Percentiles rank a stretch among this genome's conserved stretches.
phyloP scores from a whole-genome alignment of 2,329 filamentous ascomycete species.

The Botrytis byssoidea region DNA sequence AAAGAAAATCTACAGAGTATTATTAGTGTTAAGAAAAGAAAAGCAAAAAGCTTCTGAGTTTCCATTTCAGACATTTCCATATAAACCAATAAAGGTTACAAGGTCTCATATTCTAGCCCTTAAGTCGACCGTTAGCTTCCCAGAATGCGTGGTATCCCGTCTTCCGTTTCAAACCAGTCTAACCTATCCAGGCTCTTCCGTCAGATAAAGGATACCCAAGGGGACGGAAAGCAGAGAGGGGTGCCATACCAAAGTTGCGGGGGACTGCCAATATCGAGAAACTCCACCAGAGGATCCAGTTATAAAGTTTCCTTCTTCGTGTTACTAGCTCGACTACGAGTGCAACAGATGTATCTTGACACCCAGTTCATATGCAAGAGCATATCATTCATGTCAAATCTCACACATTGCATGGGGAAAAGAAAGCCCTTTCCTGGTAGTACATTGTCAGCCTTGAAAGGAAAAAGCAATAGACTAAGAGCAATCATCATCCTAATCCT shows the following conservation, averaged over 20 bases:
- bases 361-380: not conserved
- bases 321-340: not conserved
- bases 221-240: not conserved
- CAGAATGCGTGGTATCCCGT: not conserved
- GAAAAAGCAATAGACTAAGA: not conserved
- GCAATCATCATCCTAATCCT: not conserved
- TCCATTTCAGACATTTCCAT: not conserved
- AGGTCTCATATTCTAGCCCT: not conserved
- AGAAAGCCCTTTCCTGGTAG: not conserved
- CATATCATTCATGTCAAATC: slow-evolving; percentile 13
- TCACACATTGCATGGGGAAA: slow-evolving; percentile 8
- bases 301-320: slow-evolving; percentile 5
- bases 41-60: not conserved
- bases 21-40: not conserved
- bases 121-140: not conserved
- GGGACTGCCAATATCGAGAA: slow-evolving; percentile 4
- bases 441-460: slow-evolving; percentile 11
- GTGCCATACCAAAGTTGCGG: not conserved
- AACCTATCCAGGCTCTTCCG: not conserved
- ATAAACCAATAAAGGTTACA: slow-evolving; percentile 8
- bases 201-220: not conserved
- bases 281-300: slow-evolving; percentile 3
- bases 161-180: not conserved
- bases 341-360: not conserved
- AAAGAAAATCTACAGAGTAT: not conserved